A percentile compares a stretch with the other conserved stretches of the same genome.
phyloP scores from a whole-genome alignment of 78 protist genomes.

The Mantamonas sphyraenae region DNA sequence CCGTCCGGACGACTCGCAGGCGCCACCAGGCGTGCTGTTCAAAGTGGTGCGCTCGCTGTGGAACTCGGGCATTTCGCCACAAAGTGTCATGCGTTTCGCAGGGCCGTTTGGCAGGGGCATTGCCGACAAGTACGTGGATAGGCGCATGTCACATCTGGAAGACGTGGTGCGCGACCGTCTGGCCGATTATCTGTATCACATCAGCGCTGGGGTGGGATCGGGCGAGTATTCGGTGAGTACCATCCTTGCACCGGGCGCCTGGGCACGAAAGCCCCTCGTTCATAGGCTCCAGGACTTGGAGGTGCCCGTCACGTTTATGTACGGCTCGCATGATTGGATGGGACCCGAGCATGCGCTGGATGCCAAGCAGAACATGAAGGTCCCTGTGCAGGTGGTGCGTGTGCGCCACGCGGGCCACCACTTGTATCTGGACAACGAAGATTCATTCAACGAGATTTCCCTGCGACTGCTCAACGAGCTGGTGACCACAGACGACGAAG shows the following conservation, averaged over 20 bases:
- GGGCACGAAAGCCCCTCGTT: constrained; percentile 17
- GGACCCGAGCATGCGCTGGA: background rate
- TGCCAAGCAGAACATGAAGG: background rate
- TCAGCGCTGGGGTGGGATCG: background rate
- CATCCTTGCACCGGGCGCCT: constrained; percentile 15
- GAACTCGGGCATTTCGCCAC: constrained; percentile 13
- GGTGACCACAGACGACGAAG: too few relatives aligned
- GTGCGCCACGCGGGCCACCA: constrained; percentile 7
- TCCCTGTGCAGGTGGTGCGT: background rate
- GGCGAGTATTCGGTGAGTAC: constrained; percentile 25
- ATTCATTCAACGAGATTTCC: background rate
- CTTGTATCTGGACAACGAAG: background rate
- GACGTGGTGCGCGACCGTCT: background rate
- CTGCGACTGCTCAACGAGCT: too few relatives aligned
- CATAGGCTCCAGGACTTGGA: constrained; percentile 7
- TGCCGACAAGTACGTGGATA: background rate
- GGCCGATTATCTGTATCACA: constrained; percentile 14
- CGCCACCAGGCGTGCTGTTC: background rate
- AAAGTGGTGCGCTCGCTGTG: constrained; percentile 15
- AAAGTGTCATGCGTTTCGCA: constrained; percentile 11
- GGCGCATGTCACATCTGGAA: background rate
- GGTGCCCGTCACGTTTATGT: constrained; percentile 12
- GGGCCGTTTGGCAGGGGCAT: constrained; percentile 1
- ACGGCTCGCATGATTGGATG: constrained; percentile 20
- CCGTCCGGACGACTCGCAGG: background rate